Conservation (phyloP, 371 early-diverging fungal species). For the Massospora cicadina region DNA sequence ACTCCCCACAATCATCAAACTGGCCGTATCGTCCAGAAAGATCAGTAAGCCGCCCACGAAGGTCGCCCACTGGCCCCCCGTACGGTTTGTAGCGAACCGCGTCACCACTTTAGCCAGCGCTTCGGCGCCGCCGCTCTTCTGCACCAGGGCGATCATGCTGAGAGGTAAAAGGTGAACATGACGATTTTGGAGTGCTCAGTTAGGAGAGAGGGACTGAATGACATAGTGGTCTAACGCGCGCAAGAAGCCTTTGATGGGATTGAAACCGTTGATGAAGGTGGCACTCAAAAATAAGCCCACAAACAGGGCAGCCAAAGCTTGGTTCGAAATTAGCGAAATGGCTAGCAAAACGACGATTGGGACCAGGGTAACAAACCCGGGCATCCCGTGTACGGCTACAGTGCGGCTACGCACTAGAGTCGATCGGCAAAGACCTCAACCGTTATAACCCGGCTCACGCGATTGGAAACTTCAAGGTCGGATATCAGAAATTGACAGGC, state of each 20-base stretch:
- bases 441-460: background rate
- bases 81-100: slow-evolving; percentile 6
- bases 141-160: slow-evolving; percentile 10
- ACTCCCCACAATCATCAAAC: slow-evolving; percentile 8
- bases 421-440: background rate
- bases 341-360: slow-evolving; percentile 10
- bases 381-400: slow-evolving; percentile 6
- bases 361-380: slow-evolving; percentile 10
- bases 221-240: slow-evolving; percentile 10
- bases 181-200: slow-evolving; percentile 9
- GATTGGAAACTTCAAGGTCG: background rate
- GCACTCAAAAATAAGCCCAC: slow-evolving; percentile 6
- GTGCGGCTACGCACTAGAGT: background rate
- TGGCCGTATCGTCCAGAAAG: slow-evolving; percentile 11
- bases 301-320: slow-evolving; percentile 10
- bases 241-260: slow-evolving; percentile 8
- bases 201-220: slow-evolving; percentile 6
- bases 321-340: slow-evolving; percentile 4
- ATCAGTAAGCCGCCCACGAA: slow-evolving; percentile 5
- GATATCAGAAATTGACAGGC: background rate
- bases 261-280: slow-evolving; percentile 11
- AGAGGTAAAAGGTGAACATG: slow-evolving; percentile 10
- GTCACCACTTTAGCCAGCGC: slow-evolving; percentile 4
- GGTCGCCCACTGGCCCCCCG: slow-evolving; percentile 5
- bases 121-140: slow-evolving; percentile 10